phyloP scores from a whole-genome alignment of 148 eudicot genomes.

The Persicaria tinctoria region DNA sequence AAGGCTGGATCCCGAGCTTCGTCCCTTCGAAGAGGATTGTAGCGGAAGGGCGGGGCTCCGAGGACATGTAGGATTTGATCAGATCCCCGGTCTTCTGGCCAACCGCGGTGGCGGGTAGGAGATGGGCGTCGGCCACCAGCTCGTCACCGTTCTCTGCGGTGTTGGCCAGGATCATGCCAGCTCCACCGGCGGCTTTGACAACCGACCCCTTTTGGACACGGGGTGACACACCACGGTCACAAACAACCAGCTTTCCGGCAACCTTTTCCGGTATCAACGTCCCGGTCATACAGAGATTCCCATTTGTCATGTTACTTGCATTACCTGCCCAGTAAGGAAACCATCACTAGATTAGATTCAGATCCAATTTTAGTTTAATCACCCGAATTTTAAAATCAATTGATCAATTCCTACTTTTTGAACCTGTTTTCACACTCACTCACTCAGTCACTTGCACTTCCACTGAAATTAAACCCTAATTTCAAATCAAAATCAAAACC shows the following conservation, averaged over 20 bases:
- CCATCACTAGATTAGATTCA: background rate
- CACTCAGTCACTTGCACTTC: background rate
- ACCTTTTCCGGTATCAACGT: conserved; percentile 42
- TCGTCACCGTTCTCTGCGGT: conserved; percentile 54
- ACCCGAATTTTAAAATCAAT: conserved; percentile 5
- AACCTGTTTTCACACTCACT: background rate
- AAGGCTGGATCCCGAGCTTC: conserved; percentile 37
- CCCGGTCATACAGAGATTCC: conserved; percentile 48
- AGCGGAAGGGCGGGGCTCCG: conserved; percentile 37
- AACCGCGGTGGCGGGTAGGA: conserved; percentile 50
- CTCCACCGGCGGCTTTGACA: conserved; percentile 55
- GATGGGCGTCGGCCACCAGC: conserved; percentile 55
- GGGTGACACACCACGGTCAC: conserved; percentile 51
- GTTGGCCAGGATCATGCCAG: conserved; percentile 58
- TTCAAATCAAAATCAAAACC: background rate
- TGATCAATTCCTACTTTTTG: background rate
- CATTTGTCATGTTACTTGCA: conserved; percentile 27
- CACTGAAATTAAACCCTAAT: background rate
- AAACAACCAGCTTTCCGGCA: conserved; percentile 51
- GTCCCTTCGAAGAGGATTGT: conserved; percentile 50
- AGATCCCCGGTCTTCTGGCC: conserved; percentile 38
- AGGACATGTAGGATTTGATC: conserved; percentile 29
- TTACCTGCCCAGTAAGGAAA: conserved; percentile 28
- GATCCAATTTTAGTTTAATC: background rate
- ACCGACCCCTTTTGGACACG: conserved; percentile 59